Evolutionary conservation across 2,329 filamentous ascomycete species (phyloP).

Genomic region (Hypoxylon rubiginosum): DNA sequence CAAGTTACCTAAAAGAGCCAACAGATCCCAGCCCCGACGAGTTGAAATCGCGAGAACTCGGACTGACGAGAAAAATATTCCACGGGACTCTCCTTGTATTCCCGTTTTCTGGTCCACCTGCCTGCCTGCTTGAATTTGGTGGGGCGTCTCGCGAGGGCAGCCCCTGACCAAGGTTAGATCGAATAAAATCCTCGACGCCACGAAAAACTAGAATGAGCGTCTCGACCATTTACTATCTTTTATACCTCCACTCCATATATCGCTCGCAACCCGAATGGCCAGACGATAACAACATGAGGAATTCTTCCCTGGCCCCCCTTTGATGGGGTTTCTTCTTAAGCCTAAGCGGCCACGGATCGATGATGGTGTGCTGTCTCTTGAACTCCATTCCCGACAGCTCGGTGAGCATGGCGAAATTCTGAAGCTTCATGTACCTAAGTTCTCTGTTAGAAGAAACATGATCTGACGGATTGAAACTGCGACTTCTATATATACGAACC

Average conservation of each 20-base stretch:
- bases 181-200: neutral
- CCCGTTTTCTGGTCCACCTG: neutral
- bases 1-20: neutral
- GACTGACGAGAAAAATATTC: neutral
- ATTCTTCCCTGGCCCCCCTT: constrained; percentile 48
- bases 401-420: constrained; percentile 6
- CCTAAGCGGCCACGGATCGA: constrained; percentile 52
- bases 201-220: neutral
- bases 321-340: constrained; percentile 41
- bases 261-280: constrained; percentile 11
- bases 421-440: constrained; percentile 19
- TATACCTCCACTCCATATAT: constrained; percentile 24
- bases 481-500: constrained; percentile 3
- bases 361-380: constrained; percentile 51
- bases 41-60: neutral
- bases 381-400: constrained; percentile 33
- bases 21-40: neutral
- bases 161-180: neutral
- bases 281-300: constrained; percentile 33
- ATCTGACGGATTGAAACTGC: neutral
- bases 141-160: too few species aligned
- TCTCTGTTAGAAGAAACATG: constrained; percentile 1
- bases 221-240: neutral
- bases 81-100: neutral
- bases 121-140: too few species aligned